Evolutionary conservation across 31 red algal species (phyloP).

Genomic region (Pterothamnion heteromorphum): DNA sequence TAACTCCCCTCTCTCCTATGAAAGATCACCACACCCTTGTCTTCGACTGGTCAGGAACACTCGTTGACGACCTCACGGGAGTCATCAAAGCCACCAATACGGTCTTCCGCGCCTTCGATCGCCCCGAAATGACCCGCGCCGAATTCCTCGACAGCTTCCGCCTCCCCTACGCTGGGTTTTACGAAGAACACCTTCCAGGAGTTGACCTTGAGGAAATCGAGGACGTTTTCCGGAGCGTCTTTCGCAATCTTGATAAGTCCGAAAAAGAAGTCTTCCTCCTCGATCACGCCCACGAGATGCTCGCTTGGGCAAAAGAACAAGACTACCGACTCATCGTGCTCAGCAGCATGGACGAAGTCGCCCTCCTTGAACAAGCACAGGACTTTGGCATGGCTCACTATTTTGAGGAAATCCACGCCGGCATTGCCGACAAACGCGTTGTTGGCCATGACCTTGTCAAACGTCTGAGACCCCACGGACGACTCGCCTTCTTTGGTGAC

Average conservation of each 20-base stretch:
- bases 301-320: not conserved
- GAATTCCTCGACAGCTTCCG: not conserved
- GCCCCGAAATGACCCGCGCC: not conserved
- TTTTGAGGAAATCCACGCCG: not conserved
- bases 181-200: not conserved
- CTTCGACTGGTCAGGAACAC: not conserved
- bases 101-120: not conserved
- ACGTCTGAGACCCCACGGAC: not conserved
- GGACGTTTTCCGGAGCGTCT: not conserved
- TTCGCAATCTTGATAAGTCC: not conserved
- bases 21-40: not conserved
- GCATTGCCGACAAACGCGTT: not conserved
- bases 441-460: not conserved
- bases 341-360: not conserved
- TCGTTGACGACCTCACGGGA: not conserved
- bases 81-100: not conserved
- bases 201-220: not conserved
- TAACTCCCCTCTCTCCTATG: not conserved
- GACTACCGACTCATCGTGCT: not conserved
- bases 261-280: not conserved
- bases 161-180: not conserved
- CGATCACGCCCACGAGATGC: not conserved
- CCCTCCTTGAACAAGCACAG: not conserved
- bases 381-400: not conserved
- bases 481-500: not conserved